These are phyloP conservation scores for Aristolochia contorta DNA, from an alignment of 164 flowering plant genomes.

Conservation along the genomic window DNA sequence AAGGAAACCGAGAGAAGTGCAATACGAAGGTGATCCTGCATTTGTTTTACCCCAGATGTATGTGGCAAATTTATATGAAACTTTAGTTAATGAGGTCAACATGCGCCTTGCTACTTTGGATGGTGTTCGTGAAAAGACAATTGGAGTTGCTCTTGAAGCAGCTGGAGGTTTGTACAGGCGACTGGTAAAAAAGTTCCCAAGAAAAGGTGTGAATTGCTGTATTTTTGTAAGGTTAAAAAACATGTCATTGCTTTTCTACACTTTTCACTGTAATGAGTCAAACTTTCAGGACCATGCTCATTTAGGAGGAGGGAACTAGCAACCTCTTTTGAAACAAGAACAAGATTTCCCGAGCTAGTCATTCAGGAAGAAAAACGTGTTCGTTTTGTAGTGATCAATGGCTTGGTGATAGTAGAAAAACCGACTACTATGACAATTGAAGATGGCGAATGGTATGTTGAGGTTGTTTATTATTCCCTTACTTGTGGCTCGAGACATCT, in stretches of 20 bases:
- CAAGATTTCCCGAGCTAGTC: conserved; percentile 90
- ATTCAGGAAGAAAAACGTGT: conserved; percentile 97
- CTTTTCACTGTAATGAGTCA: not conserved
- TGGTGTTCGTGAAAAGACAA: conserved; percentile 85
- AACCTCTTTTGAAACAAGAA: conserved; percentile 91
- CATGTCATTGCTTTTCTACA: too few relatives aligned
- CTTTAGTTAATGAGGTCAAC: conserved; percentile 70
- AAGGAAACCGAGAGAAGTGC: conserved; percentile 60
- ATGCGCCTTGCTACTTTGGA: conserved; percentile 62
- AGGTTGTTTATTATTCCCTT: not conserved
- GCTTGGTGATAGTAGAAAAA: conserved; percentile 77
- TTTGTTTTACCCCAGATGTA: conserved; percentile 94
- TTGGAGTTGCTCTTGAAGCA: conserved; percentile 97
- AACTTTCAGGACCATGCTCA: conserved; percentile 44
- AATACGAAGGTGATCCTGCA: conserved; percentile 87
- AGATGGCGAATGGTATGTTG: conserved; percentile 85
- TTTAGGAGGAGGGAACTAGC: conserved; percentile 92
- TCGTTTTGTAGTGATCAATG: conserved; percentile 98
- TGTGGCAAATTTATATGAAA: conserved; percentile 89
- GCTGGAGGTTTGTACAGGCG: conserved; percentile 96
- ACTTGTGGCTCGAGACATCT: too few relatives aligned
- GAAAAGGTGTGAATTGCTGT: conserved; percentile 44
- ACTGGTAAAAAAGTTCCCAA: conserved; percentile 83
- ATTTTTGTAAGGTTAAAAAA: not conserved
- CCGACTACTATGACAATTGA: conserved; percentile 50